Conservation (phyloP, 257 asterid species). For the Solanum virginianum region DNA sequence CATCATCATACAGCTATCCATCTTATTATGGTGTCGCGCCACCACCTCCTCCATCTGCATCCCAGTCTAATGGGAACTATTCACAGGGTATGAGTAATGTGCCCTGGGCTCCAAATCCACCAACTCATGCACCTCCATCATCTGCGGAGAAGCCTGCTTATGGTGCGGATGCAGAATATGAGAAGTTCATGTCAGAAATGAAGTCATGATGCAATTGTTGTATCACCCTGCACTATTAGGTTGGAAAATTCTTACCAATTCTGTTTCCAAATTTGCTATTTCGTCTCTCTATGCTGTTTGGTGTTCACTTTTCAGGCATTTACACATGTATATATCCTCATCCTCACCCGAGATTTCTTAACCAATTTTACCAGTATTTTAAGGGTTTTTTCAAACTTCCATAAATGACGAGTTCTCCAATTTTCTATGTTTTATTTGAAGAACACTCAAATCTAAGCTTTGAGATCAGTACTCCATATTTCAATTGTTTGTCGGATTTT, state of each 20-base stretch:
- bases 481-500: not conserved
- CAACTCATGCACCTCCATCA: slow-evolving; percentile 47
- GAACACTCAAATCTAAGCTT: not conserved
- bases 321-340: not conserved
- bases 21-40: slow-evolving; percentile 46
- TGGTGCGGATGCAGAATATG: slow-evolving; percentile 66
- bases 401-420: not conserved
- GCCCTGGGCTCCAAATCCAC: slow-evolving; percentile 79
- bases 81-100: slow-evolving; percentile 49
- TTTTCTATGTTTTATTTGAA: not conserved
- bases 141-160: slow-evolving; percentile 43
- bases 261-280: not conserved
- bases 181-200: slow-evolving; percentile 96
- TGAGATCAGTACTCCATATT: not conserved
- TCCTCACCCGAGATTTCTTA: not conserved
- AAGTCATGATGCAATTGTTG: slow-evolving; percentile 20
- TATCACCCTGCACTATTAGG: not conserved
- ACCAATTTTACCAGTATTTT: not conserved
- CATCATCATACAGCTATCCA: slow-evolving; percentile 52
- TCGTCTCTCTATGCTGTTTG: not conserved
- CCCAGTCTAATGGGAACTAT: slow-evolving; percentile 38
- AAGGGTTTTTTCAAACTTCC: not conserved
- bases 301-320: not conserved
- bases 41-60: slow-evolving; percentile 49
- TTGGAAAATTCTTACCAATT: slow-evolving; percentile 19